These are phyloP conservation scores for Kwoniella newhampshirensis DNA, from an alignment of 768 basidiomycete genomes.

Conservation along the genomic window DNA sequence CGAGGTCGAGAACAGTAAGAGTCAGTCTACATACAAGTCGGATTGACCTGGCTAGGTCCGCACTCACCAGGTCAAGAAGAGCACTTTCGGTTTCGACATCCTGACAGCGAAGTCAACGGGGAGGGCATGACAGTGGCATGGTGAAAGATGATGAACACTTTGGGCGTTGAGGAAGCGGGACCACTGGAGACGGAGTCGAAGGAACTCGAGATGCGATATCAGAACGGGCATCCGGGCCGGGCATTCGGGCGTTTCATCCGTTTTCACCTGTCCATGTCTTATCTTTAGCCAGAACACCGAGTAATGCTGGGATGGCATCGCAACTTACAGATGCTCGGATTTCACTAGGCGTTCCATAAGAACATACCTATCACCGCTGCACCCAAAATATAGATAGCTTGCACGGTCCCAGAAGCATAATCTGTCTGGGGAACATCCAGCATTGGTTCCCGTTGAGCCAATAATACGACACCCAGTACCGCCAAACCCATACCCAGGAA, in stretches of 20 bases:
- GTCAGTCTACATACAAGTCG: too few species aligned
- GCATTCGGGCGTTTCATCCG: too few species aligned
- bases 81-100: constrained; percentile 3
- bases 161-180: too few species aligned
- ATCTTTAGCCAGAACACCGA: constrained; percentile 13
- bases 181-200: too few species aligned
- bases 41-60: too few species aligned
- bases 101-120: neutral
- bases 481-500: constrained; percentile 30
- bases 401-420: constrained; percentile 12
- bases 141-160: too few species aligned
- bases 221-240: too few species aligned
- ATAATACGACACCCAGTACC: constrained; percentile 12
- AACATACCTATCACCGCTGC: constrained; percentile 19
- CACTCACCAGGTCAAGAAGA: constrained; percentile 2
- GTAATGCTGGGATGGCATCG: neutral
- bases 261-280: constrained; percentile 24
- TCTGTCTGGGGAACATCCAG: constrained; percentile 10
- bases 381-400: constrained; percentile 16
- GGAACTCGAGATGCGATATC: too few species aligned
- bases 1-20: neutral
- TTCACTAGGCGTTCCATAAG: constrained; percentile 24
- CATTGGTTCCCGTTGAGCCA: constrained; percentile 17
- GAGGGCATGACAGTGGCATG: too few species aligned
- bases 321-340: neutral